Conservation (phyloP, 31 red algal species). For the Asparagopsis taxiformis region DNA sequence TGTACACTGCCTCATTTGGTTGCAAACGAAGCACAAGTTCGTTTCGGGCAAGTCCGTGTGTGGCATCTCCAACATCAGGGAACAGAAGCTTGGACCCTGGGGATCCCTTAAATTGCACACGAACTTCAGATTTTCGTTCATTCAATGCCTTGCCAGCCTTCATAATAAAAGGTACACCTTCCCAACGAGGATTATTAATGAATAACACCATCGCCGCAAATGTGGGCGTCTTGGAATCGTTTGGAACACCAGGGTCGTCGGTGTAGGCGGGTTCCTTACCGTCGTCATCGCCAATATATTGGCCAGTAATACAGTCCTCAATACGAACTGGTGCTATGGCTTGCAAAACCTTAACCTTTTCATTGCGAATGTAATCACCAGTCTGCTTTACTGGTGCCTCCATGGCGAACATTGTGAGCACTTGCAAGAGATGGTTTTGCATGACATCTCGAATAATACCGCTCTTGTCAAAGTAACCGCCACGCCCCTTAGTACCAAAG, state of each 20-base stretch:
- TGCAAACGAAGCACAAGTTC: conserved; percentile 96
- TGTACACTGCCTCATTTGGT: conserved; percentile 96
- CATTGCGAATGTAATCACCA: conserved; percentile 83
- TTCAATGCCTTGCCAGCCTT: conserved; percentile 95
- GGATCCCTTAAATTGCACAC: conserved; percentile 70
- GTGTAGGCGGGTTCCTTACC: conserved; percentile 45
- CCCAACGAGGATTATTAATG: conserved; percentile 96
- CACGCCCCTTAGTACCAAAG: conserved; percentile 95
- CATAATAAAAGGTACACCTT: conserved; percentile 95
- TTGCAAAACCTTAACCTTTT: conserved; percentile 88
- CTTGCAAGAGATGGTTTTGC: conserved; percentile 97
- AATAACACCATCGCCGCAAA: conserved; percentile 88
- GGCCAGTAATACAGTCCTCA: conserved; percentile 89
- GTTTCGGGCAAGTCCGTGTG: conserved; percentile 51
- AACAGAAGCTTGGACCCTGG: conserved; percentile 57
- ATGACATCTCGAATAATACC: conserved; percentile 98
- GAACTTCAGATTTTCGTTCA: conserved; percentile 90
- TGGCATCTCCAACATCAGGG: conserved; percentile 15
- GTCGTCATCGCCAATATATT: conserved; percentile 77
- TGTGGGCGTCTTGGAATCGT: conserved; percentile 85
- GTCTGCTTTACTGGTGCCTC: conserved; percentile 70
- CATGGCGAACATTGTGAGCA: conserved; percentile 90
- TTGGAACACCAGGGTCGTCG: conserved; percentile 82
- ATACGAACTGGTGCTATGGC: conserved; percentile 65
- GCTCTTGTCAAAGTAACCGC: conserved; percentile 93